Evolutionary conservation across 495 filamentous ascomycete species (phyloP).

Genomic region (Aspergillus avenaceus): DNA sequence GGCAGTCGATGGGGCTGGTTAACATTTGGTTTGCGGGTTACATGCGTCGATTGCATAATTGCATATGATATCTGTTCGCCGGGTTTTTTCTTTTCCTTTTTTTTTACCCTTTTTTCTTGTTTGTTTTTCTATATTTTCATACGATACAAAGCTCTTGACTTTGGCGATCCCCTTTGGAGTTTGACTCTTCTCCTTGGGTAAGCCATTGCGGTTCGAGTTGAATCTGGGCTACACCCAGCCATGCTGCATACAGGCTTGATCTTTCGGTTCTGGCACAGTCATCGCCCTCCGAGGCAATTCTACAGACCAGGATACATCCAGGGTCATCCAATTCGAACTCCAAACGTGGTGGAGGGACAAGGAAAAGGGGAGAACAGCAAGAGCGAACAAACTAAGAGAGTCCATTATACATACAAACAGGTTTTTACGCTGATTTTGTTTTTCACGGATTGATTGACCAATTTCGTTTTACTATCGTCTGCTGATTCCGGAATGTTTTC

Average conservation of each 20-base stretch:
- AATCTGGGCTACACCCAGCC: not conserved
- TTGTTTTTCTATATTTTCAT: constrained; percentile 7
- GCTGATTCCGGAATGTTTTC: constrained; percentile 2
- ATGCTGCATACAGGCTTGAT: constrained; percentile 2
- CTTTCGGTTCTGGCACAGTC: not conserved
- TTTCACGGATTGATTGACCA: not conserved
- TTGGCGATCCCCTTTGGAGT: not conserved
- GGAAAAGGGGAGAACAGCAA: not conserved
- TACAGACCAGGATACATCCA: not conserved
- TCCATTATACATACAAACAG: constrained; percentile 6
- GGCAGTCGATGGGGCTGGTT: constrained; percentile 23
- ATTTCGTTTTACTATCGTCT: not conserved
- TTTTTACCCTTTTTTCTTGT: no score
- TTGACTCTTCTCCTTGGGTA: not conserved
- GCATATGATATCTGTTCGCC: constrained; percentile 12
- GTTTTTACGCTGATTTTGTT: not conserved
- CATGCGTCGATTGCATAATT: constrained; percentile 24
- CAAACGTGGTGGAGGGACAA: not conserved
- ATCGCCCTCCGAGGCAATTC: not conserved
- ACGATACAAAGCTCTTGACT: constrained; percentile 2
- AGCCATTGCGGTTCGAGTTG: not conserved
- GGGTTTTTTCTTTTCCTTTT: no score
- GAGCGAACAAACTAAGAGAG: not conserved
- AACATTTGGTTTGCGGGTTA: constrained; percentile 21
- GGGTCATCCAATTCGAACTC: not conserved